Evolutionary conservation across 148 eudicot species (phyloP).

Genomic region (Diospyros lotus): DNA sequence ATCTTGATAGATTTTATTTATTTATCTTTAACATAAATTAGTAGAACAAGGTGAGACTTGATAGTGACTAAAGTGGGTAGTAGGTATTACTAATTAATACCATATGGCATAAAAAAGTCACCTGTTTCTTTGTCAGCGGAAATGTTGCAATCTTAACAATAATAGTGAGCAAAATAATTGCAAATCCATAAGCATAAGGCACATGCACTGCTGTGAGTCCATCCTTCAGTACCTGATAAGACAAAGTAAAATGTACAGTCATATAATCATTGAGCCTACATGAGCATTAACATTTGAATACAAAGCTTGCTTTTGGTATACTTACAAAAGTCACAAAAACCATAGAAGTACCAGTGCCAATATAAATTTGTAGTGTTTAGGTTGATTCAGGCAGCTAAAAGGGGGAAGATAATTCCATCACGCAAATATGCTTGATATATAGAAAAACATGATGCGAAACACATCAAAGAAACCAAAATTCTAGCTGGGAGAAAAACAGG

Average conservation of each 20-base stretch:
- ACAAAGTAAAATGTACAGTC: background rate
- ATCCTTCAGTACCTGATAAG: conserved; percentile 64
- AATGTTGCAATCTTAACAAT: conserved; percentile 66
- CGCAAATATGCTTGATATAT: background rate
- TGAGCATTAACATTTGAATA: background rate
- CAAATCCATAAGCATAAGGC: conserved; percentile 87
- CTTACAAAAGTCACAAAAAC: background rate
- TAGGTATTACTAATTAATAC: background rate
- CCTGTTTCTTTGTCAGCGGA: conserved; percentile 93
- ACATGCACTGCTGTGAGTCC: conserved; percentile 67
- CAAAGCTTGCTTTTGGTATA: background rate
- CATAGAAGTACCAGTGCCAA: background rate
- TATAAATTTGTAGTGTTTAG: background rate
- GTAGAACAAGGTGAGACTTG: background rate
- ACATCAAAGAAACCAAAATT: background rate
- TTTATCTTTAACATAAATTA: no score
- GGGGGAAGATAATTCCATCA: background rate
- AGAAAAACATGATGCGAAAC: background rate
- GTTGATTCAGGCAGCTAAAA: background rate
- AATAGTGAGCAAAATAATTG: conserved; percentile 80
- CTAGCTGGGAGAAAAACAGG: background rate
- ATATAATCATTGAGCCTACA: background rate
- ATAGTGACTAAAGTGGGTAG: background rate
- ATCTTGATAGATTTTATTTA: no score
- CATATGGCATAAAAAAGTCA: conserved; percentile 14